These are phyloP conservation scores for Asterophora lycoperdoides DNA, from an alignment of 768 basidiomycete genomes.

Conservation along the genomic window DNA sequence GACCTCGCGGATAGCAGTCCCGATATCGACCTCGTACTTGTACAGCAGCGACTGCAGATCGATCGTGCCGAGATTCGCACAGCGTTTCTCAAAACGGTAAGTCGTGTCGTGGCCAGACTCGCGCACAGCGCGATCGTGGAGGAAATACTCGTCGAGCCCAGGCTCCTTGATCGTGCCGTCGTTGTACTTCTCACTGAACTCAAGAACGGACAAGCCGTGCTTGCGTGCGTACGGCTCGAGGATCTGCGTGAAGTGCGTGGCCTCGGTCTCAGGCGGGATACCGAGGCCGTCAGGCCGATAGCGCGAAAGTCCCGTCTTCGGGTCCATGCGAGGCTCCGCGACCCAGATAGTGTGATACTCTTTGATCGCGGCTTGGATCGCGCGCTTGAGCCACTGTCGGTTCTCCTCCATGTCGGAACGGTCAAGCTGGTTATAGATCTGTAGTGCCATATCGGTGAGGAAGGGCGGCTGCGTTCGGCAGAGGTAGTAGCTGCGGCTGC, in stretches of 20 bases:
- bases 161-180: constrained; percentile 80
- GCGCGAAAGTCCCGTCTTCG: constrained; percentile 89
- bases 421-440: constrained; percentile 96
- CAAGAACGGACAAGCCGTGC: constrained; percentile 87
- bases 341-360: constrained; percentile 99
- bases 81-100: constrained; percentile 96
- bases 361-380: constrained; percentile 96
- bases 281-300: constrained; percentile 92
- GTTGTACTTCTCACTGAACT: constrained; percentile 97
- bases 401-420: constrained; percentile 76
- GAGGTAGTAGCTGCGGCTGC: constrained; percentile 92
- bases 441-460: constrained; percentile 97
- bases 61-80: constrained; percentile 94
- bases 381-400: constrained; percentile 88
- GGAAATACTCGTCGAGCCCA: constrained; percentile 91
- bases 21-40: constrained; percentile 99
- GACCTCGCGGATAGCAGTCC: constrained; percentile 93
- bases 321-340: constrained; percentile 89
- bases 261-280: constrained; percentile 98
- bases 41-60: constrained; percentile 94
- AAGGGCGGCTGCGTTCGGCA: constrained; percentile 97
- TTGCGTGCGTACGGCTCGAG: constrained; percentile 92
- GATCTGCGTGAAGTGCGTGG: constrained; percentile 96
- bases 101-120: constrained; percentile 97
- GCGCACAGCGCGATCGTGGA: constrained; percentile 94